Conservation (phyloP, 2,329 filamentous ascomycete genomes). For the Aspergillus sp. region DNA sequence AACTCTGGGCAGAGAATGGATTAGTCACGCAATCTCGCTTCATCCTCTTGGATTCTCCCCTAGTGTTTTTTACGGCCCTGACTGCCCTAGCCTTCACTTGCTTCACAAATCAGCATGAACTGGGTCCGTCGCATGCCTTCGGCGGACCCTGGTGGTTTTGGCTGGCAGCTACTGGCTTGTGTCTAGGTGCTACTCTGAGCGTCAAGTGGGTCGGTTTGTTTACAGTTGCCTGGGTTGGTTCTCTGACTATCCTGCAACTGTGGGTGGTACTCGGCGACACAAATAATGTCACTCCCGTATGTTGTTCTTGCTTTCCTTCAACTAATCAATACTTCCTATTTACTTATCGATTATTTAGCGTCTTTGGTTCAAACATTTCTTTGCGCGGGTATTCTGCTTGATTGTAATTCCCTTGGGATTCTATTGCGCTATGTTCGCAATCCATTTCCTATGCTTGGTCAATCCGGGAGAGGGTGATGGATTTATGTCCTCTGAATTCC, state of each 20-base stretch:
- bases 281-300: conserved; percentile 75
- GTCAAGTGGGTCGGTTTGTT: conserved; percentile 99
- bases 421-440: conserved; percentile 95
- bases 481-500: conserved; percentile 99
- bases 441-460: conserved; percentile 88
- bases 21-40: conserved; percentile 91
- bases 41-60: conserved; percentile 92
- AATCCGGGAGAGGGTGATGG: conserved; percentile 98
- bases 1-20: conserved; percentile 71
- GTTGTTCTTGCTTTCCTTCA: conserved; percentile 23
- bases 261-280: conserved; percentile 93
- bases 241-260: conserved; percentile 84
- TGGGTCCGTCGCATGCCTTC: conserved; percentile 86
- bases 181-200: conserved; percentile 84
- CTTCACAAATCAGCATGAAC: conserved; percentile 96
- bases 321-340: background rate
- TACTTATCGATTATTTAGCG: conserved; percentile 50
- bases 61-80: conserved; percentile 89
- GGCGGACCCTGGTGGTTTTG: conserved; percentile 96
- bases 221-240: conserved; percentile 97
- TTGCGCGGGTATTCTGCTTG: conserved; percentile 85
- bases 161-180: conserved; percentile 81
- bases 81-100: conserved; percentile 87
- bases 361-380: conserved; percentile 89
- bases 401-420: conserved; percentile 85